Evolutionary conservation across 2,329 filamentous ascomycete species (phyloP).

Genomic region (Sclerotinia minor): DNA sequence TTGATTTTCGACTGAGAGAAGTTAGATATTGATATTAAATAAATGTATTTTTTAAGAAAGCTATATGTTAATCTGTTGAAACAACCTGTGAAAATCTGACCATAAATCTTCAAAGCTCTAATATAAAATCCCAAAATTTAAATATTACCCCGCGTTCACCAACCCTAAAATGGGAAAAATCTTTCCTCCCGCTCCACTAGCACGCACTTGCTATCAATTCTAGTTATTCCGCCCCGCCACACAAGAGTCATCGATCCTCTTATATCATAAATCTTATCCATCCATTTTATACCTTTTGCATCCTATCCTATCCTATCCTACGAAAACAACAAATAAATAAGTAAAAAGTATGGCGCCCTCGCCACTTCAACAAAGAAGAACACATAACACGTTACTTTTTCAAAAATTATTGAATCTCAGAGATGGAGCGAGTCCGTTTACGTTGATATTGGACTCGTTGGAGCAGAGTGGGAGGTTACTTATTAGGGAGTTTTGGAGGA

Average conservation of each 20-base stretch:
- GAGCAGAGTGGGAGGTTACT: conserved; percentile 76
- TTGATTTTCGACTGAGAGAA: no score
- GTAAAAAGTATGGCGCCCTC: conserved; percentile 53
- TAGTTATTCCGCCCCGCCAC: not conserved
- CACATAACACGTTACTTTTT: conserved; percentile 80
- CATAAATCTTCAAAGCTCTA: no score
- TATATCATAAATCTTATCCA: not conserved
- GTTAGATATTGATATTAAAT: no score
- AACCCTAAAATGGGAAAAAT: not conserved
- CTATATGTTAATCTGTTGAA: no score
- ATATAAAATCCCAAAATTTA: not conserved
- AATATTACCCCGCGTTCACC: conserved; percentile 3
- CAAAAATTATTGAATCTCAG: conserved; percentile 78
- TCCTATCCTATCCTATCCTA: no score
- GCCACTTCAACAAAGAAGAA: conserved; percentile 67
- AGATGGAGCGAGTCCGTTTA: conserved; percentile 81
- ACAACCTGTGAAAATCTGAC: no score
- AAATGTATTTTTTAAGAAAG: no score
- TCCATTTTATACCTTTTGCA: no score
- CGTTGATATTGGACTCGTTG: conserved; percentile 78
- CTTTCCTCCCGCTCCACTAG: not conserved
- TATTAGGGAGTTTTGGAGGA: conserved; percentile 69
- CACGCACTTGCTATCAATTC: not conserved
- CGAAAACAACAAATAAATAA: not conserved
- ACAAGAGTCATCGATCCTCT: not conserved